These are phyloP conservation scores for Saccharomycopsis synnaedendra DNA, from an alignment of 805 yeast genomes.

Conservation along the genomic window DNA sequence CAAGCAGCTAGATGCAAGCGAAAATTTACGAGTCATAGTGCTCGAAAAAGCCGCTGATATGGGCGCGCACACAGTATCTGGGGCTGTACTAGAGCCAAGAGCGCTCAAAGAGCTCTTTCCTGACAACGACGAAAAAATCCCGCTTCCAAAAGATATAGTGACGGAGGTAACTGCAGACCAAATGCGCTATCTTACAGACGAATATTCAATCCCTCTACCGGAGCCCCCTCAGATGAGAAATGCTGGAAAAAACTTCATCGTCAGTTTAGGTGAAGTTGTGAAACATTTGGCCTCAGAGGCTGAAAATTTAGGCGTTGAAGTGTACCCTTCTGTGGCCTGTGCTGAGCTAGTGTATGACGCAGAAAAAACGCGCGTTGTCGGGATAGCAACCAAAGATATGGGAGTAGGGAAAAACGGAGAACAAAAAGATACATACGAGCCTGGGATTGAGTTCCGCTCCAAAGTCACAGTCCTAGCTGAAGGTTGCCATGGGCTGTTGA, in stretches of 20 bases:
- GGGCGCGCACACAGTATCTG: conserved; percentile 87
- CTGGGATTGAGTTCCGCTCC: conserved; percentile 96
- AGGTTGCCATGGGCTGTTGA: conserved; percentile 95
- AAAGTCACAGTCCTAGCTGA: conserved; percentile 85
- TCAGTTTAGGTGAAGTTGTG: conserved; percentile 70
- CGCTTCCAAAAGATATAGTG: conserved; percentile 65
- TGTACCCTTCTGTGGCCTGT: conserved; percentile 85
- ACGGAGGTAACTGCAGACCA: conserved; percentile 69
- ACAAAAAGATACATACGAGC: conserved; percentile 74
- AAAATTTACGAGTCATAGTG: conserved; percentile 74
- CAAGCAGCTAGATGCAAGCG: conserved; percentile 72
- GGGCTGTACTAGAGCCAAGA: conserved; percentile 88
- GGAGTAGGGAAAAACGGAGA: conserved; percentile 68
- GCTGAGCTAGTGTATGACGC: conserved; percentile 56
- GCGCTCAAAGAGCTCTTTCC: conserved; percentile 80
- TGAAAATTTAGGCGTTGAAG: conserved; percentile 86
- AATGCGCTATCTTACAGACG: conserved; percentile 56
- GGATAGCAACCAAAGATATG: conserved; percentile 91
- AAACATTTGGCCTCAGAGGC: conserved; percentile 80
- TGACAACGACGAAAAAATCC: conserved; percentile 51
- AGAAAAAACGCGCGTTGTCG: conserved; percentile 42
- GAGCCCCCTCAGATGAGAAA: conserved; percentile 90
- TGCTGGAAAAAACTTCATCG: conserved; percentile 72
- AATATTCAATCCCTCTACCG: conserved; percentile 60
- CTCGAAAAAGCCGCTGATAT: conserved; percentile 88